phyloP scores from a whole-genome alignment of 305 asterid species.

The Ilex paraguariensis region DNA sequence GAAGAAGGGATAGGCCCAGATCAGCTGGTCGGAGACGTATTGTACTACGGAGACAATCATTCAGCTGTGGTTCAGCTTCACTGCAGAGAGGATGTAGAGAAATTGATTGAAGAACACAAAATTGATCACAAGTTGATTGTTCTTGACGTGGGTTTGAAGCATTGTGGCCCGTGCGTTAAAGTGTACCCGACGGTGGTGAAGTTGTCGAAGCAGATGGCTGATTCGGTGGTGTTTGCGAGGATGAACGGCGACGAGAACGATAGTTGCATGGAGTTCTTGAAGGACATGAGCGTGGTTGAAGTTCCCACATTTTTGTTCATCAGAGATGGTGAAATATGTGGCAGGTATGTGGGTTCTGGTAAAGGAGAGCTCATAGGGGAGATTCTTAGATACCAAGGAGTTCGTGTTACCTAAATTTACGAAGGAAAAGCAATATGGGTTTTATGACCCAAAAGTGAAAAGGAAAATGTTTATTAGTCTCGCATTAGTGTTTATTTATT shows the following conservation, averaged over 20 bases:
- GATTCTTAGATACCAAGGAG: slow-evolving; percentile 89
- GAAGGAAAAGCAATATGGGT: too few species aligned
- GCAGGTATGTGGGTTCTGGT: slow-evolving; percentile 95
- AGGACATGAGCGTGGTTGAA: slow-evolving; percentile 76
- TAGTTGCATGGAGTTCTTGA: slow-evolving; percentile 88
- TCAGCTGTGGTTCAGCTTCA: slow-evolving; percentile 79
- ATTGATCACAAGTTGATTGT: slow-evolving; percentile 52
- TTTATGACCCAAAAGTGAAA: background rate
- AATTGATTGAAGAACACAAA: slow-evolving; percentile 51
- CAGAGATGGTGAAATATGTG: slow-evolving; percentile 66
- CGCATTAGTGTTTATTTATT: too few species aligned
- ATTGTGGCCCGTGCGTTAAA: slow-evolving; percentile 97
- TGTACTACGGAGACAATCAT: slow-evolving; percentile 91
- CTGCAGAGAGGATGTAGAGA: slow-evolving; percentile 69
- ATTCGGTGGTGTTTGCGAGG: slow-evolving; percentile 72
- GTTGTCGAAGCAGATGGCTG: slow-evolving; percentile 77
- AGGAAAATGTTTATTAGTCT: too few species aligned
- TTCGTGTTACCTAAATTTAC: slow-evolving; percentile 51
- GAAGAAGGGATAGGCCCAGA: slow-evolving; percentile 92
- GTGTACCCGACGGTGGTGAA: slow-evolving; percentile 88
- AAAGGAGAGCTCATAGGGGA: slow-evolving; percentile 96
- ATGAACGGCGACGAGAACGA: slow-evolving; percentile 98
- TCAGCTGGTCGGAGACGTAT: slow-evolving; percentile 76
- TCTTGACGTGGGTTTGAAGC: slow-evolving; percentile 89
- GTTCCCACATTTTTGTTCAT: slow-evolving; percentile 96